phyloP scores from a whole-genome alignment of 352 stramenopile species.

The Phytopythium litorale region DNA sequence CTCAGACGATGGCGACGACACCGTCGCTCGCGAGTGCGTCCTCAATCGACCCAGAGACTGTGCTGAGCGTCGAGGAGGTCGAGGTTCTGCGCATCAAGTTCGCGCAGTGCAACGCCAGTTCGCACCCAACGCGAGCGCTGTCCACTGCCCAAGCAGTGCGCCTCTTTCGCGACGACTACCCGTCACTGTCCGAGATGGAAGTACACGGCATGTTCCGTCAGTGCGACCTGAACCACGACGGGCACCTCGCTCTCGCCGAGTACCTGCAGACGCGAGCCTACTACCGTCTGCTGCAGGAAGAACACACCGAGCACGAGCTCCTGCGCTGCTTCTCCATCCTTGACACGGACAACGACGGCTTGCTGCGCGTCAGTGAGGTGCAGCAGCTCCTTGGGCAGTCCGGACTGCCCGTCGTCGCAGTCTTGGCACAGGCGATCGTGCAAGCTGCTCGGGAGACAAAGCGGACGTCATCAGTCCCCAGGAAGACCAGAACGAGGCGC shows the following conservation, averaged over 20 bases:
- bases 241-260: slow-evolving; percentile 47
- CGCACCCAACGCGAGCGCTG: slow-evolving; percentile 26
- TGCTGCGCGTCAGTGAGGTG: slow-evolving; percentile 46
- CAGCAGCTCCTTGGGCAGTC: slow-evolving; percentile 48
- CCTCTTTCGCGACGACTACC: slow-evolving; percentile 63
- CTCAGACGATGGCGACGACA: background rate
- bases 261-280: slow-evolving; percentile 58
- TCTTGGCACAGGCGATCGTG: slow-evolving; percentile 47
- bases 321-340: slow-evolving; percentile 62
- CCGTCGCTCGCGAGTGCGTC: slow-evolving; percentile 15
- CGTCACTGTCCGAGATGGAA: slow-evolving; percentile 56
- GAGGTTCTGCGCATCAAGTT: slow-evolving; percentile 49
- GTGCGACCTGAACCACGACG: slow-evolving; percentile 58
- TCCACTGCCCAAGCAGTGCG: slow-evolving; percentile 39
- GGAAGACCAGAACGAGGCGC: slow-evolving; percentile 2
- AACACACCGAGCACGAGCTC: slow-evolving; percentile 48
- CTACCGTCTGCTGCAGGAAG: slow-evolving; percentile 49
- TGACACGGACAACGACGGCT: slow-evolving; percentile 53
- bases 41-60: slow-evolving; percentile 22
- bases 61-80: slow-evolving; percentile 53
- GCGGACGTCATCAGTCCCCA: background rate
- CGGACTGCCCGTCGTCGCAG: slow-evolving; percentile 28
- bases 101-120: slow-evolving; percentile 34
- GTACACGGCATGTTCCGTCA: slow-evolving; percentile 51
- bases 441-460: slow-evolving; percentile 45